Base-by-base conservation (phyloP, 495 filamentous ascomycete genomes). In the Trichodelitschia bisporula region DNA sequence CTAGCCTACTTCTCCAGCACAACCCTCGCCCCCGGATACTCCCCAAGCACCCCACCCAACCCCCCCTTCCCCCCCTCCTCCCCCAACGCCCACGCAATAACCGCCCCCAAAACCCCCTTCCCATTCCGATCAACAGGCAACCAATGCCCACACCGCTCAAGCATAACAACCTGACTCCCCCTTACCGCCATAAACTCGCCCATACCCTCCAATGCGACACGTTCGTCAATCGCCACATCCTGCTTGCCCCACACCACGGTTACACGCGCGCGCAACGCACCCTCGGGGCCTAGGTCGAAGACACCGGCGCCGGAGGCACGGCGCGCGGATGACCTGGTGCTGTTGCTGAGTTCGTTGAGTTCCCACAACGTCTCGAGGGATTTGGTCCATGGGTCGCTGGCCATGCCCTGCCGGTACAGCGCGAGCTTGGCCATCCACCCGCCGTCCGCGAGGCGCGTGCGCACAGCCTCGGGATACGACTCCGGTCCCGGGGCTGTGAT, bases 201-300 rank as follows among this genome's bases (percentile, higher is more conserved):
- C 3, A 47, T 33, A 3, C 46, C 48, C 10, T 46, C 40, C 19
- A 50, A 24, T 2, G 21, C 27, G 4, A 51, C 10, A n/a, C 27
- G 29, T 16, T 15, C 23, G 9, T 49, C 41, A 15, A 52, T 40
- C 9, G 47, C 50, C 2, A 24, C 19, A 35, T 67, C 62, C 15
- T 52, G 36, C 39, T 52, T 39, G n/a, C 64, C 63, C 50, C 58
- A 61, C 15, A 67, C 33, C n/a, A 66, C 36, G 12, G 62, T 66
- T 4, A 58, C 46, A 16, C 43, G 49, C 15, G 56, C 53, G 30
- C 57, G 59, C 16, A 68, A 32, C 5, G 47, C 40, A 0, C 61
- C 58, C 3, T 44, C 36, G 4, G 53, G 48, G 0, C 51, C 51
- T 11, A 61, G 54, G 15, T 61, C 52, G 31, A 62, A 58, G 10